Percentiles rank a stretch among this genome's conserved stretches.
Evolutionary conservation across 805 yeast genomes (phyloP).

Genomic region (Saturnispora silvae): DNA sequence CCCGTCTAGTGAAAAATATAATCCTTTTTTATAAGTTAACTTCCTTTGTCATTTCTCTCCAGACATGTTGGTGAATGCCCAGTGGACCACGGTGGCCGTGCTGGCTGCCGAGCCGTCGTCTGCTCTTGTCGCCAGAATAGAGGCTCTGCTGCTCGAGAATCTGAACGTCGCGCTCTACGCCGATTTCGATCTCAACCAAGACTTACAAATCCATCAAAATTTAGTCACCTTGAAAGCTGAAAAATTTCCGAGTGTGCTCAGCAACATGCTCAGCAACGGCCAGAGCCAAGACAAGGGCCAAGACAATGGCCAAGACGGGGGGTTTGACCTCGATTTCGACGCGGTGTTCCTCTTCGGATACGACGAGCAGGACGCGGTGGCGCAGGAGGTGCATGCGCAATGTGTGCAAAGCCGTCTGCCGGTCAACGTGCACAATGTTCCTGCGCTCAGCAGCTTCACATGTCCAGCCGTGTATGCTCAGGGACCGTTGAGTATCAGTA

Average conservation of each 20-base stretch:
- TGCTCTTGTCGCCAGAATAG: slow-evolving; percentile 1
- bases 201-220: neutral
- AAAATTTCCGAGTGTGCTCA: too few relatives aligned
- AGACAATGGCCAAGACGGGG: too few relatives aligned
- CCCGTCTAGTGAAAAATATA: too few relatives aligned
- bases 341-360: slow-evolving; percentile 3
- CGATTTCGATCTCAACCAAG: too few relatives aligned
- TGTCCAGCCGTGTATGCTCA: slow-evolving; percentile 59
- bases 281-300: too few relatives aligned
- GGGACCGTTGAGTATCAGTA: slow-evolving; percentile 67
- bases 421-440: slow-evolving; percentile 65
- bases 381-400: slow-evolving; percentile 29
- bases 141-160: neutral
- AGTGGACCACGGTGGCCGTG: slow-evolving; percentile 2
- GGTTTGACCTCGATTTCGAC: too few relatives aligned
- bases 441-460: slow-evolving; percentile 65
- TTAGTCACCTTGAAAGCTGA: too few relatives aligned
- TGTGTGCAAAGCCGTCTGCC: slow-evolving; percentile 68
- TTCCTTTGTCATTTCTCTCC: too few relatives aligned
- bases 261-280: too few relatives aligned
- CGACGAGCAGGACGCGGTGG: slow-evolving; percentile 1
- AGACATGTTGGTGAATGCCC: slow-evolving; percentile 13
- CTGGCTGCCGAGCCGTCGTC: neutral
- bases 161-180: neutral
- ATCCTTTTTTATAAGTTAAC: too few relatives aligned